phyloP scores from a whole-genome alignment of 805 yeast genomes.

The Metschnikowia lochheadii region DNA sequence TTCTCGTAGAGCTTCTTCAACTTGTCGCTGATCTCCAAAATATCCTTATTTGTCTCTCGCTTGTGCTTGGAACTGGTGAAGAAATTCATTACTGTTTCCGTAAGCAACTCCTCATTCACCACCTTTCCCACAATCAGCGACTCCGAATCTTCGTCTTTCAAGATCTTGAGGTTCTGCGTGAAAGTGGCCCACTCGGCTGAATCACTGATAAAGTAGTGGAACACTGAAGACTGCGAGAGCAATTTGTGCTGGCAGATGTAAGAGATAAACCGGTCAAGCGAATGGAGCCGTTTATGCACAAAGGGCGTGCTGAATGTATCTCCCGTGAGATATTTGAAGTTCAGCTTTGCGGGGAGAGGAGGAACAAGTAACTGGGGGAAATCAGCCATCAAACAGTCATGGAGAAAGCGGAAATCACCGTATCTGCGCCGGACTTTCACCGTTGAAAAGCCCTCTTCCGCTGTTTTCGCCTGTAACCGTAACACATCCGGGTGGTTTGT shows the following conservation, averaged over 20 bases:
- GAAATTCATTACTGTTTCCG: constrained; percentile 92
- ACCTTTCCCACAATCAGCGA: constrained; percentile 33
- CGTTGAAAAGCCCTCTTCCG: constrained; percentile 18
- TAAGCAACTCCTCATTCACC: constrained; percentile 69
- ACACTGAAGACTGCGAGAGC: constrained; percentile 63
- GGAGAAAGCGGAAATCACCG: constrained; percentile 79
- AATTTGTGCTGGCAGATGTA: constrained; percentile 73
- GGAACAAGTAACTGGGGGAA: constrained; percentile 86
- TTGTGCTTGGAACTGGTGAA: constrained; percentile 65
- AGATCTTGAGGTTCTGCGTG: constrained; percentile 49
- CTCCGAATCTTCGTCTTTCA: constrained; percentile 16
- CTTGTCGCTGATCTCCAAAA: constrained; percentile 63
- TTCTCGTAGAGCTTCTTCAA: constrained; percentile 84
- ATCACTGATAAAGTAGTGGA: constrained; percentile 64
- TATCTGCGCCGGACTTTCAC: constrained; percentile 70
- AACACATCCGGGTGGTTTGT: constrained; percentile 59
- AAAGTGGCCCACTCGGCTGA: constrained; percentile 71
- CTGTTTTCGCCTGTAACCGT: constrained; percentile 20
- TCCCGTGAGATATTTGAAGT: constrained; percentile 89
- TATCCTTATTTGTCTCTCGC: constrained; percentile 70
- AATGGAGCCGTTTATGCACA: constrained; percentile 75
- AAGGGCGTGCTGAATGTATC: constrained; percentile 85
- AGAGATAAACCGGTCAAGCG: constrained; percentile 70
- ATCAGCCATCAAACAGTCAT: constrained; percentile 69
- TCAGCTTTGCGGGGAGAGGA: constrained; percentile 89